These are phyloP conservation scores for Aquilaria yunnanensis DNA, from an alignment of 345 rosid species.

Conservation along the genomic window DNA sequence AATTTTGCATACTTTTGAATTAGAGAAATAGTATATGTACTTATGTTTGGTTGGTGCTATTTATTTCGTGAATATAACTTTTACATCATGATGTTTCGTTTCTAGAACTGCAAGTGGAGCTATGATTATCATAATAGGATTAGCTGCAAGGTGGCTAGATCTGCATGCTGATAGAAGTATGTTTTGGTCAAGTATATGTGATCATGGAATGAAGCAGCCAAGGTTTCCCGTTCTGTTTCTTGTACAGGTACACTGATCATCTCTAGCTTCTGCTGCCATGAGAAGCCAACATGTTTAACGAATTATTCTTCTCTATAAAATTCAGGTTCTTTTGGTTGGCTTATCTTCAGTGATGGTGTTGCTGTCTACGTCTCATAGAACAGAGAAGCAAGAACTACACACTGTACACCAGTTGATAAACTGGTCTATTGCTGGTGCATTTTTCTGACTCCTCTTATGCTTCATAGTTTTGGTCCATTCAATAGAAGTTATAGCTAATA, in stretches of 20 bases:
- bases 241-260: conserved; percentile 48
- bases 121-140: conserved; percentile 55
- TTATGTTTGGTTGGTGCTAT: conserved; percentile 9
- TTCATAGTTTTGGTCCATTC: neutral
- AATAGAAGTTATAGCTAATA: neutral
- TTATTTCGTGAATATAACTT: conserved; percentile 11
- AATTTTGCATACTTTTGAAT: no score
- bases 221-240: conserved; percentile 52
- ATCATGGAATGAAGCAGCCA: conserved; percentile 34
- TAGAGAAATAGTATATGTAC: conserved; percentile 3
- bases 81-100: conserved; percentile 13
- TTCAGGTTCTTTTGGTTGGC: conserved; percentile 73
- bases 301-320: conserved; percentile 16
- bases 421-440: conserved; percentile 75
- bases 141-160: conserved; percentile 71
- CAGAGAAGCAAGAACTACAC: conserved; percentile 80
- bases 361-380: conserved; percentile 75
- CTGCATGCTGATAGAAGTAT: conserved; percentile 59
- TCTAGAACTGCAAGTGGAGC: conserved; percentile 78
- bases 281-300: neutral
- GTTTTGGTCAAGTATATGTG: conserved; percentile 62
- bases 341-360: conserved; percentile 73
- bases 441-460: conserved; percentile 5
- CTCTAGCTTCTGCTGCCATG: conserved; percentile 11
- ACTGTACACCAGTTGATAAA: conserved; percentile 71